These are phyloP conservation scores for Pyricularia grisea DNA, from an alignment of 2,329 filamentous ascomycete species.

Conservation along the genomic window DNA sequence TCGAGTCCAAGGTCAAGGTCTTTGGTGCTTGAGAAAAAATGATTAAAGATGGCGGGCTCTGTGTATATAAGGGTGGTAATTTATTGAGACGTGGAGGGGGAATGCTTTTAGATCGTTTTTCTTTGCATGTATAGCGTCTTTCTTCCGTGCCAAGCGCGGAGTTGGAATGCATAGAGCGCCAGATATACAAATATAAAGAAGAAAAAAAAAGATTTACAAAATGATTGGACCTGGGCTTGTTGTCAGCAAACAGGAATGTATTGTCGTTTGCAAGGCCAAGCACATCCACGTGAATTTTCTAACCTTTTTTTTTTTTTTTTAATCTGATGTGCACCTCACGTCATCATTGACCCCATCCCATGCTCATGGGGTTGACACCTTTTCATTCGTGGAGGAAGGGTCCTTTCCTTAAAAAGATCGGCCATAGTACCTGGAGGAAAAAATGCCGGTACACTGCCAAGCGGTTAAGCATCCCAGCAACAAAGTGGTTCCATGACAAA, in stretches of 20 bases:
- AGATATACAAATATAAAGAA: background rate
- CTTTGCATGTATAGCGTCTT: background rate
- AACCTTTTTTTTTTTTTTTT: background rate
- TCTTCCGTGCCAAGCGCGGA: background rate
- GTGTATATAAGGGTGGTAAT: background rate
- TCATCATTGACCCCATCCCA: background rate
- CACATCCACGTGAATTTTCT: background rate
- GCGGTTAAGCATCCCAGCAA: too few species aligned
- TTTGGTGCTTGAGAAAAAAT: slow-evolving; percentile 36
- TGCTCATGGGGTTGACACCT: background rate
- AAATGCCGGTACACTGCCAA: too few species aligned
- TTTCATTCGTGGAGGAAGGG: too few species aligned
- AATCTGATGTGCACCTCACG: background rate
- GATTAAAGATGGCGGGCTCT: background rate
- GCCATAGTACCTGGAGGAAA: too few species aligned
- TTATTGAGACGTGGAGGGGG: background rate
- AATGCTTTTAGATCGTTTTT: background rate
- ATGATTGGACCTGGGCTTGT: background rate
- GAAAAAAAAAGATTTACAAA: background rate
- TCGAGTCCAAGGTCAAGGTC: slow-evolving; percentile 60
- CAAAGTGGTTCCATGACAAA: too few species aligned
- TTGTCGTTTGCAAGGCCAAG: background rate
- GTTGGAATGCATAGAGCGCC: background rate
- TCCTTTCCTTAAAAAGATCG: too few species aligned
- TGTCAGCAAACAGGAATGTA: background rate